phyloP scores from a whole-genome alignment of 495 filamentous ascomycete genomes.

The Xylaria acuta region DNA sequence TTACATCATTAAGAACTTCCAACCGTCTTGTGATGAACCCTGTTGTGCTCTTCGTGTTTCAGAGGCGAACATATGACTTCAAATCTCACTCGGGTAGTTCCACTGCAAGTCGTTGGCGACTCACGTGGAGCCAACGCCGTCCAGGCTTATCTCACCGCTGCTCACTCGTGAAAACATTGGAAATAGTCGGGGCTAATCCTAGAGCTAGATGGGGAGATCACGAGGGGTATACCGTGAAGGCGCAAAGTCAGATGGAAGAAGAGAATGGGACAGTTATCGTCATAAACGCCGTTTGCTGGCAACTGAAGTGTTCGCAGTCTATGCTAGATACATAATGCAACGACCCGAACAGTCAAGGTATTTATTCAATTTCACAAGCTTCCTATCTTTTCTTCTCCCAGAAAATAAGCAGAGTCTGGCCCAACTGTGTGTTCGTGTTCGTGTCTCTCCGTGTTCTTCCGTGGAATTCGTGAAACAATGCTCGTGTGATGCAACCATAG shows the following conservation, averaged over 20 bases:
- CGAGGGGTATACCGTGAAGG: background rate
- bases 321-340: constrained; percentile 13
- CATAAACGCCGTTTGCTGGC: background rate
- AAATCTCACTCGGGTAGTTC: constrained; percentile 1
- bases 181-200: background rate
- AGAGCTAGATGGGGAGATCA: background rate
- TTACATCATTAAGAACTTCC: background rate
- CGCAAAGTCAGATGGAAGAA: background rate
- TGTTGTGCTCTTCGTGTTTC: background rate
- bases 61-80: background rate
- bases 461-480: constrained; percentile 9
- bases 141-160: background rate
- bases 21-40: background rate
- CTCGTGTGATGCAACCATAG: constrained; percentile 16
- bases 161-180: background rate
- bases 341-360: background rate
- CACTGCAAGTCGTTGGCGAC: constrained; percentile 1
- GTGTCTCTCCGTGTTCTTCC: constrained; percentile 8
- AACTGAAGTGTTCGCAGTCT: constrained; percentile 1
- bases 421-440: background rate
- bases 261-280: background rate
- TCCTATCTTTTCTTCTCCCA: background rate
- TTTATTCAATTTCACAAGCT: constrained; percentile 19
- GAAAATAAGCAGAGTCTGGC: constrained; percentile 7
- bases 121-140: constrained; percentile 3